Conservation (phyloP, 306 rosid genomes). For the Benincasa hispida region DNA sequence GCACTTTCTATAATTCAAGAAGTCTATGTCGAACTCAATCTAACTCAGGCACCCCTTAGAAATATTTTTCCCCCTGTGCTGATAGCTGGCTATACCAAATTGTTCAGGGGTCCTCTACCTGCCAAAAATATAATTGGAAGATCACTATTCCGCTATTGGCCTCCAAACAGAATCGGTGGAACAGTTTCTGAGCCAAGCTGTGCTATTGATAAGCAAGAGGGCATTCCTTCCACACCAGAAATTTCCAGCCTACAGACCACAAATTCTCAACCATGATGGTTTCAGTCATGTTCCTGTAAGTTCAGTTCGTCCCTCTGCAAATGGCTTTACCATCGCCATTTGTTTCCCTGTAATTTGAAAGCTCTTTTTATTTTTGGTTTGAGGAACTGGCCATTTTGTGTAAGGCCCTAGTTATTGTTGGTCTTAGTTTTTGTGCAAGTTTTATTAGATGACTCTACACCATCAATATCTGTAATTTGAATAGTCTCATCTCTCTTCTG, state of each 20-base stretch:
- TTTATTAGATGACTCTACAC: background rate
- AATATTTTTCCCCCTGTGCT: background rate
- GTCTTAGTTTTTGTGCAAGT: slow-evolving; percentile 1
- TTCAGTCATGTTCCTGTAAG: background rate
- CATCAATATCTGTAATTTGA: background rate
- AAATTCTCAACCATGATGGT: background rate
- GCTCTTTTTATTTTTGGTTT: background rate
- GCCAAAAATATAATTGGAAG: slow-evolving; percentile 89
- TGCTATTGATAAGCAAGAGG: slow-evolving; percentile 43
- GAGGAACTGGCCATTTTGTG: slow-evolving; percentile 7
- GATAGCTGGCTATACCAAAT: slow-evolving; percentile 10
- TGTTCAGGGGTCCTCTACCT: slow-evolving; percentile 84
- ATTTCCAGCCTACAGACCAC: slow-evolving; percentile 1
- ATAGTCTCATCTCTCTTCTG: too few species aligned
- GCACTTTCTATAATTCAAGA: background rate
- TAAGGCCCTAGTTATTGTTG: background rate
- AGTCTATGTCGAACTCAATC: background rate
- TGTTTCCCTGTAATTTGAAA: background rate
- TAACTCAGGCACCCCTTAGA: background rate
- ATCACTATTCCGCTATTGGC: slow-evolving; percentile 91
- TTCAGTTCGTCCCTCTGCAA: background rate
- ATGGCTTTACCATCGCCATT: background rate
- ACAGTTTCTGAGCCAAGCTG: slow-evolving; percentile 56
- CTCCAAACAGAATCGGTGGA: slow-evolving; percentile 66
- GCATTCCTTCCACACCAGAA: slow-evolving; percentile 8